Base-by-base conservation (phyloP, 2,329 filamentous ascomycete genomes). In the Tolypocladium guangdongense region DNA sequence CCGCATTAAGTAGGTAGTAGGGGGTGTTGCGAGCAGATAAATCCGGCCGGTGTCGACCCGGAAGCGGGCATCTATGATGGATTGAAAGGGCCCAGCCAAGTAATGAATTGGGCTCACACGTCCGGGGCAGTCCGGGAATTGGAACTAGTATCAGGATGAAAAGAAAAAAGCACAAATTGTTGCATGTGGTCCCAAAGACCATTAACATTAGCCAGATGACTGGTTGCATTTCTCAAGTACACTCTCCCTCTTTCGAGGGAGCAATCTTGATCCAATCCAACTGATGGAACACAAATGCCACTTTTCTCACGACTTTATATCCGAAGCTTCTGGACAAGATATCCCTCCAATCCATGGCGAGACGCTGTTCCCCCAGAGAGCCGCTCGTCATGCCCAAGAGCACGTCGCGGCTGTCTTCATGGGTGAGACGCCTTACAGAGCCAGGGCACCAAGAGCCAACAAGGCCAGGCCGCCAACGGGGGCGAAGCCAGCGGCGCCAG, bases 401-500 rank as follows among this genome's bases (percentile, higher is more conserved):
- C 27, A 33, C 18, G 27, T 7, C 11, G 43, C 24, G 43, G 27
- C 18, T 16, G 27, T 14, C 27, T 32, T 12, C 10, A 11, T 12
- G 6, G 43, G 43, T 18, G 32, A 52, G 54, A 39, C 45, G 47
- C 50, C 38, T 70, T 71, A 71, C 66, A 71, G 66, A 58, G 68
- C 68, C 57, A 71, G 53, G 54, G 60, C 67, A 55, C 58, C 66
- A 48, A 68, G 54, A 49, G 59, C 64, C 49, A 65, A 58, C 58
- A 69, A 60, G 60, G 65, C 68, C 22, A 68, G 51, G 51, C 58
- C 66, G n/a, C 66, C 66, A 24, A 66, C 41, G 59, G 65, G 60
- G 57, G 58, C 63, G 53, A 67, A 38, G 50, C 58, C 60, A 51
- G 64, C 66, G 52, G 67, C 68, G 51, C 60, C 67, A 55, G 55